phyloP scores from a whole-genome alignment of 352 stramenopile species.

The Globisporangium barbulae region DNA sequence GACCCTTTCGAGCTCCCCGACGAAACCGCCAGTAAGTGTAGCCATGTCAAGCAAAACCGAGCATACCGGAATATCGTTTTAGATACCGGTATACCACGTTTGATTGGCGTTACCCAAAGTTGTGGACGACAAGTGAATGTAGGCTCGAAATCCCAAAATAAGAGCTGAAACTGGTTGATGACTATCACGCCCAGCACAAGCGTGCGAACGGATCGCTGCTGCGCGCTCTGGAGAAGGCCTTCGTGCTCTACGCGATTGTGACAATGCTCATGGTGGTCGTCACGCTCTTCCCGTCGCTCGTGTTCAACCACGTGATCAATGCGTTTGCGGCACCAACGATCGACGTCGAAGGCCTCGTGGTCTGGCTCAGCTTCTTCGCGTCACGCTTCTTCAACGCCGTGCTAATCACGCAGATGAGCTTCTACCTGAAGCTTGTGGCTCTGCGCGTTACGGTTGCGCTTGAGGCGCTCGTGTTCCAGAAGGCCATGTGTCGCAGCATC shows the following conservation, averaged over 20 bases:
- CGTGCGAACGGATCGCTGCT: neutral
- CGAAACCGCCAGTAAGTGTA: neutral
- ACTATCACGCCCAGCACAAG: constrained; percentile 19
- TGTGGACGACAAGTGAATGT: too few species aligned
- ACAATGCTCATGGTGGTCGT: too few species aligned
- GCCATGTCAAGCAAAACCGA: neutral
- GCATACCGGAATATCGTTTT: neutral
- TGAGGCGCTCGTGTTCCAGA: constrained; percentile 38
- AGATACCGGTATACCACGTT: neutral
- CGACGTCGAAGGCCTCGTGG: constrained; percentile 21
- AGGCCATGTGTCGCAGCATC: constrained; percentile 26
- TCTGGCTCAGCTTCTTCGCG: constrained; percentile 36
- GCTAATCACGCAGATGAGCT: constrained; percentile 21
- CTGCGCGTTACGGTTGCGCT: constrained; percentile 33
- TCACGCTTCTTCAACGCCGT: constrained; percentile 31
- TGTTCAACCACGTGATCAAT: constrained; percentile 45
- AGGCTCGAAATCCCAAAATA: too few species aligned
- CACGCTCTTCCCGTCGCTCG: constrained; percentile 28
- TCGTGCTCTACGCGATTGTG: too few species aligned
- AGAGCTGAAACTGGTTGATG: too few species aligned
- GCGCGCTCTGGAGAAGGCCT: too few species aligned
- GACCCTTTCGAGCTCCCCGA: neutral
- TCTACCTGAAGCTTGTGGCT: constrained; percentile 25
- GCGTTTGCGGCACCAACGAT: constrained; percentile 22
- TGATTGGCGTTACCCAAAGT: neutral